These are phyloP conservation scores for Syzygium aromaticum DNA, from an alignment of 345 rosid genomes.

Conservation along the genomic window DNA sequence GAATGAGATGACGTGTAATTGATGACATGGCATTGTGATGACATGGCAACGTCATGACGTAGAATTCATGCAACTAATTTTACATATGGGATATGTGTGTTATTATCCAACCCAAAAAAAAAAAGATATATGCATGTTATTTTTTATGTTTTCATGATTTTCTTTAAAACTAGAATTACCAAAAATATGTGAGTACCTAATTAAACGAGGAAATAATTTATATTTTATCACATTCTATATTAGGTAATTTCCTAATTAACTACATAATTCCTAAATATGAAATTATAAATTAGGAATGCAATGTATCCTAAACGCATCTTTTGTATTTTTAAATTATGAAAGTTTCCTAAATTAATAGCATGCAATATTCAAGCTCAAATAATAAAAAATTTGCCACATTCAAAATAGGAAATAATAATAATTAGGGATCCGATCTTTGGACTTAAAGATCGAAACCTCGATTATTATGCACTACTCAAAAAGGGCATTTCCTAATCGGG, in stretches of 20 bases:
- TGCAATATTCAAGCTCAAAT: neutral
- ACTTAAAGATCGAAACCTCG: neutral
- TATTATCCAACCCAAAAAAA: neutral
- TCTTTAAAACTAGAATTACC: neutral
- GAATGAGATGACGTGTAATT: neutral
- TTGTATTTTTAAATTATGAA: neutral
- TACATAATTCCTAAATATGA: neutral
- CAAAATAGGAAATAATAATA: neutral
- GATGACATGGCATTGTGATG: neutral
- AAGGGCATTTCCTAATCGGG: neutral
- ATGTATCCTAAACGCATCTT: neutral
- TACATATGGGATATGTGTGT: neutral
- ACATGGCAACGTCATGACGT: neutral
- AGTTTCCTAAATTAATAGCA: neutral
- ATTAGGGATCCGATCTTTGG: no score
- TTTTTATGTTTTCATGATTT: neutral
- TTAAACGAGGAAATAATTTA: neutral
- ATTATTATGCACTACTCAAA: neutral
- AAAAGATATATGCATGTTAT: neutral
- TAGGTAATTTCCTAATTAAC: neutral
- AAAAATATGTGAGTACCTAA: neutral
- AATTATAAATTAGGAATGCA: neutral
- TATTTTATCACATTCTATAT: neutral
- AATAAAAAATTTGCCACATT: neutral
- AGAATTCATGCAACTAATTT: neutral